A percentile compares a stretch with the other conserved stretches of the same genome.
Conservation (phyloP, 176 grass and related monocot species). For the barley (Hordeum vulgare) region DNA sequence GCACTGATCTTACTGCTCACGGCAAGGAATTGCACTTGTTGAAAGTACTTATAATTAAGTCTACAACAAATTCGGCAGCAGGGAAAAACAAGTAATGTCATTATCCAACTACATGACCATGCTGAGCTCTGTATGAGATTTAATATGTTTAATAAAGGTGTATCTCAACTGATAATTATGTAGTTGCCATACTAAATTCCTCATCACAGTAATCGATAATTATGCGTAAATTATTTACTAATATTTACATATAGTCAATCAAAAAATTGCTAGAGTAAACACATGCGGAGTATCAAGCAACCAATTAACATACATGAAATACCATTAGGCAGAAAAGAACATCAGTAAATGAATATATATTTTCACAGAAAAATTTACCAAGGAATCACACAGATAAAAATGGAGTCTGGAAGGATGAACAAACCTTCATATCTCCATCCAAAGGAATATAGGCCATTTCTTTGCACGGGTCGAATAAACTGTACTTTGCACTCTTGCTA, state of each 20-base stretch:
- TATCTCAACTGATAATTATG: not conserved
- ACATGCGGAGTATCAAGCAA: not conserved
- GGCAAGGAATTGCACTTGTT: not conserved
- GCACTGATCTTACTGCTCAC: not conserved
- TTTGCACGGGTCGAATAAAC: conserved; percentile 93
- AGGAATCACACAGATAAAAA: not conserved
- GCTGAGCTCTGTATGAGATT: not conserved
- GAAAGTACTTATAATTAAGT: not conserved
- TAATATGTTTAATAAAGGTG: not conserved
- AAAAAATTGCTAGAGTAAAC: not conserved
- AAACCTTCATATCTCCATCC: conserved; percentile 92
- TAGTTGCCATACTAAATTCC: not conserved
- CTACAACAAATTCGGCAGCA: not conserved
- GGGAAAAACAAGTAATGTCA: not conserved
- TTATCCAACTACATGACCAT: not conserved
- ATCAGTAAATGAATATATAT: not conserved
- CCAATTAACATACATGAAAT: not conserved
- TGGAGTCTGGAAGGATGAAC: not conserved
- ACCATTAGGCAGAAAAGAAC: not conserved
- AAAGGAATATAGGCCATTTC: conserved; percentile 97
- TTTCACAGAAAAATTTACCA: not conserved
- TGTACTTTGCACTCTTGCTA: conserved; percentile 94
- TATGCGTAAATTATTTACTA: not conserved
- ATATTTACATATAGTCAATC: not conserved
- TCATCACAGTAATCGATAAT: not conserved